Evolutionary conservation across 148 eudicot genomes (phyloP), one percentile per base, ranked within the genome.

Genomic region (Silene latifolia): DNA sequence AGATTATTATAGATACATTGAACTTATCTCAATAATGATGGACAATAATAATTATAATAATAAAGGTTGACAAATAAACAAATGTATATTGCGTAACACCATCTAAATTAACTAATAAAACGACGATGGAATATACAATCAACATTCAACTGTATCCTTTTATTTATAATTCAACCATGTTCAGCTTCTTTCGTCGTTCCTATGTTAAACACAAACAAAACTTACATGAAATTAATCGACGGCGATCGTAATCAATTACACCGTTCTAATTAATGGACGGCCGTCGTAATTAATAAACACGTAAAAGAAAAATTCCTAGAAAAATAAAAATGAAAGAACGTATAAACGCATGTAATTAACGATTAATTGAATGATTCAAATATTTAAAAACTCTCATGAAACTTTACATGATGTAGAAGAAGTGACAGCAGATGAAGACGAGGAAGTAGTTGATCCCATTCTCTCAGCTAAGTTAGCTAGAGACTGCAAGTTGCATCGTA

Each of bases 401-500:
- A 82, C 77, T 72, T 72, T 79, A 79, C 82, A 82, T 32, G 77
- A 72, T 3, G 78, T 48, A 17, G 79, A 67, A 5, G 81, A 47
- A 0, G 83, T 11, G 12, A 74, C 4, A 1, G 48, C 5, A 61
- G 76, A 61, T 47, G 74, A 25, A 15, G 72, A 62, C 14, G 78
- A 24, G 1, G 74, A 77, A 74, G 70, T 79, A 9, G 84, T 74
- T 82, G 67, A 79, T 12, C 81, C 73, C 83, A 83, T 67, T 65
- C 84, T 87, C 64, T 86, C 81, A 18, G 92, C 90, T 51, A 93
- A 79, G 58, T 81, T 80, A 11, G 94, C 83, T 66, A 93, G 82
- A 3, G 89, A 85, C 67, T 87, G 91, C 24, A 89, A 67, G 54
- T 93, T 93, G 48, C 94, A 93, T 20, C 85, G 72, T 7, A 93